phyloP scores from a whole-genome alignment of 2,329 filamentous ascomycete genomes.

The Pseudocercospora cruenta region DNA sequence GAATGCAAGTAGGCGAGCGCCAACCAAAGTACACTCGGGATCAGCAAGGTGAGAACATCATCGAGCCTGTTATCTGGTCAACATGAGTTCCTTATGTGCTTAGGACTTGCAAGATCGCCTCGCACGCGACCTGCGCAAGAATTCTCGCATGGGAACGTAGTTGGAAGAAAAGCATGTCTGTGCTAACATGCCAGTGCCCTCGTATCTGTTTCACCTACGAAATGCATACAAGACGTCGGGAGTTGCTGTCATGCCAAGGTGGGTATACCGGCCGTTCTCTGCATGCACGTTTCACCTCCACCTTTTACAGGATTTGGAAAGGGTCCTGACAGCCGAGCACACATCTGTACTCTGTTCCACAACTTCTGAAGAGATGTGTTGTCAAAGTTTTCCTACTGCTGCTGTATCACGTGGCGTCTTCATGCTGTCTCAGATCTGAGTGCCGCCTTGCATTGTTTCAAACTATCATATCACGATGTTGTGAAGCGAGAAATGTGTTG shows the following conservation, averaged over 20 bases:
- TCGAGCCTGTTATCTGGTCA: background rate
- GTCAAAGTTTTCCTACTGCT: background rate
- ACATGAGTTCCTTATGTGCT: no score
- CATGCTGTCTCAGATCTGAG: background rate
- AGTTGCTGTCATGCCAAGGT: slow-evolving; percentile 2
- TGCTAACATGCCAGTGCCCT: background rate
- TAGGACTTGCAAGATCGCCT: no score
- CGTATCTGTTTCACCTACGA: background rate
- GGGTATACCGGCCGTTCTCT: background rate
- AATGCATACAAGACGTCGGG: background rate
- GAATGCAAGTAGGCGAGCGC: background rate
- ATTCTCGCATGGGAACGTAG: no score
- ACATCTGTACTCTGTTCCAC: background rate
- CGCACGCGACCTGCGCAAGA: no score
- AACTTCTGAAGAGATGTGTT: slow-evolving; percentile 1
- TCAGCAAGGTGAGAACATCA: background rate
- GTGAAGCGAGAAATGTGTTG: background rate
- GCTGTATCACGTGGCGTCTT: background rate
- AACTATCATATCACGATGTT: background rate
- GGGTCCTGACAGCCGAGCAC: background rate
- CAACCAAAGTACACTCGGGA: background rate
- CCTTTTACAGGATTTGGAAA: background rate
- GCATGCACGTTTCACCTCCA: background rate
- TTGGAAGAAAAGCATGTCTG: background rate
- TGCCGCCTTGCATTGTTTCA: slow-evolving; percentile 14